Base-by-base conservation (phyloP, 345 rosid genomes). In the Brassica rapa region DNA sequence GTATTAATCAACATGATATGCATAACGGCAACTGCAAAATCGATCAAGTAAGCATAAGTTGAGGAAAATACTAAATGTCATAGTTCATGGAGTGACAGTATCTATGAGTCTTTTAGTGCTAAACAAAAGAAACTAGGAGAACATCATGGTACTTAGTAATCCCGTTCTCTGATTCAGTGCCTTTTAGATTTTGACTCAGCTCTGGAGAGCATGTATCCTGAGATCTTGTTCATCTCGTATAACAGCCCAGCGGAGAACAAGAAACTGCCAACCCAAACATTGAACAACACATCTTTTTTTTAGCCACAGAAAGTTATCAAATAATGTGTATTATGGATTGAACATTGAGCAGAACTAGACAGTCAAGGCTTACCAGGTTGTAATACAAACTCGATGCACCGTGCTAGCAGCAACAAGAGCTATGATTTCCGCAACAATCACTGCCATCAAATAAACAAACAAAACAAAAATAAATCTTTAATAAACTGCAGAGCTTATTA, bases 201-300 rank as follows among this genome's bases (percentile, higher is more conserved):
- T 77, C 84, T 89, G 8, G 88, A 68, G 15, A 91, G 75, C 29
- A 53, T 66, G 80, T n/a, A 24, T 32, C 89, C 90, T 0, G 90
- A 90, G 79, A 89, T 86, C 83, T 90, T 88, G 92, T 87, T 89
- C 74, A 88, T 81, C 86, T 93, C 95, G n/a, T 88, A 89, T 10
- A 90, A 80, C 25, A 90, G 81, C 25, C 86, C 92, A 46, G 76
- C 87, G 0, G 97, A 93, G 88, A 91, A 93, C 81, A 93, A 84
- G 84, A 93, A 90, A 81, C 92, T 87, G 94, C 88, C 82, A 64
- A 11, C 6, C 66, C 71, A 51, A 63, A 68, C 32, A 56, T 75
- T 27, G 12, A 33, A 74, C 30, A 39, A 6, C 21, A 76, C 23
- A 57, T 7, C 62, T 62, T 62, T 46, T 62, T 46, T 19, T 64